phyloP scores from a whole-genome alignment of 2,329 filamentous ascomycete genomes.

The Sclerotinia borealis region DNA sequence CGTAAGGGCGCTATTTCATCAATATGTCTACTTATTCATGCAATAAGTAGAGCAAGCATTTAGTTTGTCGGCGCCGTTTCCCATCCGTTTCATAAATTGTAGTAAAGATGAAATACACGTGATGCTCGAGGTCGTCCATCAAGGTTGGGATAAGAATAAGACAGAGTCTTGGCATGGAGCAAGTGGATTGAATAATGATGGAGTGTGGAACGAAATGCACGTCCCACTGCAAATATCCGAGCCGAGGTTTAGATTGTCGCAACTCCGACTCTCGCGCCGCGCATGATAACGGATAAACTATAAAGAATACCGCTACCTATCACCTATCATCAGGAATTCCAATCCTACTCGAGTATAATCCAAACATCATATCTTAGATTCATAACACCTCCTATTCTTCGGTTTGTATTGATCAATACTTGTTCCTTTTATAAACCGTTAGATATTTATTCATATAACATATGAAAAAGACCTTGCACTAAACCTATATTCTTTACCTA shows the following conservation, averaged over 20 bases:
- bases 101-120: neutral
- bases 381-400: neutral
- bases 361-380: neutral
- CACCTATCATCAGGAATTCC: neutral
- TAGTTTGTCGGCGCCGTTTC: neutral
- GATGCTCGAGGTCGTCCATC: neutral
- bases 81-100: neutral
- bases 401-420: neutral
- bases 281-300: neutral
- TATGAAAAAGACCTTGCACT: neutral
- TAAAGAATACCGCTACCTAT: neutral
- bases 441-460: neutral
- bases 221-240: neutral
- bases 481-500: neutral
- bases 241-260: conserved; percentile 6
- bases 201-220: neutral
- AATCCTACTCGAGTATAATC: too few species aligned
- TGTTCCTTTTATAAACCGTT: neutral
- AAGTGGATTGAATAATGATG: neutral
- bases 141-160: neutral
- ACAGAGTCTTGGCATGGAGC: neutral
- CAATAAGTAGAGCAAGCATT: neutral
- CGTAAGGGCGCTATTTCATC: neutral
- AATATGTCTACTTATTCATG: neutral
- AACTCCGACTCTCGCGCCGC: neutral